These are phyloP conservation scores for Trichoderma sp. DNA, from an alignment of 2,329 filamentous ascomycete genomes.

Conservation along the genomic window DNA sequence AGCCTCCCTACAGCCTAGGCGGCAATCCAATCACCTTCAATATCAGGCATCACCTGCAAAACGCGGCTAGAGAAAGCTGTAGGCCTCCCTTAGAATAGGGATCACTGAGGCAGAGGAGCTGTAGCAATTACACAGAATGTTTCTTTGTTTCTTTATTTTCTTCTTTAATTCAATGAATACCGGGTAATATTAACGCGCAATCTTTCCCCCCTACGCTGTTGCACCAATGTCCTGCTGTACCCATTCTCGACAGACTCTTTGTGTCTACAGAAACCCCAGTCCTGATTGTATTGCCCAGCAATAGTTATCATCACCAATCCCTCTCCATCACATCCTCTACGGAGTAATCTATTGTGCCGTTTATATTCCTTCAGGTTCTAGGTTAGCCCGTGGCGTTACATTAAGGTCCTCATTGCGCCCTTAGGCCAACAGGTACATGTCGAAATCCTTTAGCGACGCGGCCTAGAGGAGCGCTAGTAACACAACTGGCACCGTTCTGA, in stretches of 20 bases:
- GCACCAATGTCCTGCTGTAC: background rate
- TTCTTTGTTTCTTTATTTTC: too few relatives aligned
- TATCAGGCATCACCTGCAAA: constrained; percentile 2
- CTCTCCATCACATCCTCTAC: background rate
- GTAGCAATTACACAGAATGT: background rate
- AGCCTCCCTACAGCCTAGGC: background rate
- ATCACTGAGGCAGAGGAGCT: background rate
- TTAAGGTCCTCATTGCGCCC: background rate
- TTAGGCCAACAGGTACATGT: background rate
- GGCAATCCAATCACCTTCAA: background rate
- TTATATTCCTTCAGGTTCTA: background rate
- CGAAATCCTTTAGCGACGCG: background rate
- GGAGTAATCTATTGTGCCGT: background rate
- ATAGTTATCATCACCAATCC: background rate
- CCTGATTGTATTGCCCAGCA: background rate
- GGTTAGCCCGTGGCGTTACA: background rate
- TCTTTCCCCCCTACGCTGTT: background rate
- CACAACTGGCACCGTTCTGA: background rate
- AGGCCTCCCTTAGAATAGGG: background rate
- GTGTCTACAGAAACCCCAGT: background rate
- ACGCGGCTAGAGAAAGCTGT: background rate
- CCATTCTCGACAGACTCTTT: too few relatives aligned
- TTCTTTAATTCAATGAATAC: background rate
- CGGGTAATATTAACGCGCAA: background rate
- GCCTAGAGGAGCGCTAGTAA: background rate